Conservation (phyloP, 164 flowering plant genomes). For the Pachysandra terminalis region DNA sequence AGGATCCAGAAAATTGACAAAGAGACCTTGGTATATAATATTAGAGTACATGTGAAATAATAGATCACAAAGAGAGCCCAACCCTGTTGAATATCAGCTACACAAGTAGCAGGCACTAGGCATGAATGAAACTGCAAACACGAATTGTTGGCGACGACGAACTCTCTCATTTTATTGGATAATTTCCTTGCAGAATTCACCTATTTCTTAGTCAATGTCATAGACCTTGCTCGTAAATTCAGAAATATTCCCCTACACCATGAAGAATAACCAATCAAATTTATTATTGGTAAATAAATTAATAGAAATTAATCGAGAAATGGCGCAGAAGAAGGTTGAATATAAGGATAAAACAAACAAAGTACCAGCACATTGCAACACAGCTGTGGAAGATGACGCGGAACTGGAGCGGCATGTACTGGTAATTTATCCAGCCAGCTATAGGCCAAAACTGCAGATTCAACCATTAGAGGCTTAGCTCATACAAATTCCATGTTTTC, state of each 20-base stretch:
- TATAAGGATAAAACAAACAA: constrained; percentile 7
- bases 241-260: constrained; percentile 73
- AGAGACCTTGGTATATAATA: no score
- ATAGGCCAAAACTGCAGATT: constrained; percentile 87
- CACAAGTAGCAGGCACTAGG: no score
- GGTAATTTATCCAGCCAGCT: constrained; percentile 82
- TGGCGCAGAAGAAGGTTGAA: not conserved
- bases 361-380: constrained; percentile 84
- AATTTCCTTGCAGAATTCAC: not conserved
- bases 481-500: not conserved
- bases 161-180: not conserved
- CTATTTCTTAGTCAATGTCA: constrained; percentile 36
- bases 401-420: constrained; percentile 76
- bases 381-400: constrained; percentile 83
- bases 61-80: no score
- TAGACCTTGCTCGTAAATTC: constrained; percentile 64
- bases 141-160: not conserved
- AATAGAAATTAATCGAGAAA: no score
- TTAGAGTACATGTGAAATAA: no score
- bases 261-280: not conserved
- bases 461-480: not conserved
- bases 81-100: no score
- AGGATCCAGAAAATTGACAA: no score
- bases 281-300: not conserved
- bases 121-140: no score